Base-by-base conservation (phyloP, 1,284 basidiomycete genomes). In the Acaromyces ingoldii region DNA sequence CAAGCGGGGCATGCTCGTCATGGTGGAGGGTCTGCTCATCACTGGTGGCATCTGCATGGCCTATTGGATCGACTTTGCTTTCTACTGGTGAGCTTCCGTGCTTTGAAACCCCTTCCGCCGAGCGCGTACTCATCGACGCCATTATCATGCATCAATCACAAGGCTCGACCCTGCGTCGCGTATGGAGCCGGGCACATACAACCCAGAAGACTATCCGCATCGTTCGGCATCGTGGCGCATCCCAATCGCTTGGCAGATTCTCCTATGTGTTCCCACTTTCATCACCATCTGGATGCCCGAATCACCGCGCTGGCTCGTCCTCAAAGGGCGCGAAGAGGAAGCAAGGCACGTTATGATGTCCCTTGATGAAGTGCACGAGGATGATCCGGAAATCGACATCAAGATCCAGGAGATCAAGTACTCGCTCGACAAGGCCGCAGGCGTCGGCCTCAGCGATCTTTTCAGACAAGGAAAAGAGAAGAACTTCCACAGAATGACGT, bases 281-380 rank as follows among this genome's bases (percentile, higher is more conserved):
- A 41, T 72, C 33, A 71, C 66, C 21, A 71, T 69, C 39, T 72
- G 55, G 36, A 57, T 73, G 6, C 70, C 70, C 34, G 70, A 73
- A 48, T 70, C 67, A 22, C 70, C 70, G 1, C 68, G 70, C 56
- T 73, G 70, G 70, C 63, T 73, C 30, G 41, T 73, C 59, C 61
- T 73, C 33, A 55, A 53, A 21, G 70, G 62, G 6, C 54, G 57
- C 15, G 58, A 65, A 19, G 49, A 57, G 11, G 69, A 72, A 24
- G 70, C 70, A 1, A 55, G 66, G 9, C 9, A 51, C 3, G 69
- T 68, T 15, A 53, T 73, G 9, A 61, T 66, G 10, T 58, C 67
- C 1, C 56, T 73, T 34, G 60, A 72, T 36, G 37, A 64, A 10
- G 48, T 65, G 1, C 59, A 63, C 21, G 37, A 55, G 7, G 53